Conservation (phyloP, 2,329 filamentous ascomycete species). For the Delphinella strobiligena region DNA sequence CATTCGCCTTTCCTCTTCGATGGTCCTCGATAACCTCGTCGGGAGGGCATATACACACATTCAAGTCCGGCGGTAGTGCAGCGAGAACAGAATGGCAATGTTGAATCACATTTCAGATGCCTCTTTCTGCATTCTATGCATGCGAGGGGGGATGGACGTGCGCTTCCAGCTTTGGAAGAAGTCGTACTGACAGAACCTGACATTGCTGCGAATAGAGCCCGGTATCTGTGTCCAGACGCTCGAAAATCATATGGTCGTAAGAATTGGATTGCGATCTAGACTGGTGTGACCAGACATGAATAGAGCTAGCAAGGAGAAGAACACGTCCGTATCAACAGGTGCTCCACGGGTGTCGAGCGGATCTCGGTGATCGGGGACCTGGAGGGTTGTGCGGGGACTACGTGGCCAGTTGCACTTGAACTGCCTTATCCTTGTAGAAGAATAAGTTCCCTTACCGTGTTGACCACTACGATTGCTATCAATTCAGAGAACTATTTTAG, state of each 20-base stretch:
- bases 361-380: not conserved
- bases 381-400: not conserved
- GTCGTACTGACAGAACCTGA: not conserved
- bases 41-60: conserved; percentile 62
- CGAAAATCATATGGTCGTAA: no score
- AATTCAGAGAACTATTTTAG: no score
- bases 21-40: conserved; percentile 62
- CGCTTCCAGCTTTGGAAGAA: not conserved
- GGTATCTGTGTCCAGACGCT: no score
- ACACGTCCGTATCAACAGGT: no score
- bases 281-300: no score
- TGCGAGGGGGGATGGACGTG: conserved; percentile 12
- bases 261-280: no score
- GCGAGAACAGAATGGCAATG: conserved; percentile 52
- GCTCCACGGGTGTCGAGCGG: not conserved
- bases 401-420: not conserved
- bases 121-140: conserved; percentile 38
- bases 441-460: no score
- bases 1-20: conserved; percentile 33
- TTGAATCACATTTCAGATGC: conserved; percentile 67
- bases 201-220: no score
- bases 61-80: conserved; percentile 47
- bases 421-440: not conserved
- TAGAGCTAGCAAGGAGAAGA: no score
- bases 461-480: no score